A percentile compares a stretch with the other conserved stretches of the same genome.
phyloP scores from a whole-genome alignment of 495 filamentous ascomycete species.

The Podospora australis region DNA sequence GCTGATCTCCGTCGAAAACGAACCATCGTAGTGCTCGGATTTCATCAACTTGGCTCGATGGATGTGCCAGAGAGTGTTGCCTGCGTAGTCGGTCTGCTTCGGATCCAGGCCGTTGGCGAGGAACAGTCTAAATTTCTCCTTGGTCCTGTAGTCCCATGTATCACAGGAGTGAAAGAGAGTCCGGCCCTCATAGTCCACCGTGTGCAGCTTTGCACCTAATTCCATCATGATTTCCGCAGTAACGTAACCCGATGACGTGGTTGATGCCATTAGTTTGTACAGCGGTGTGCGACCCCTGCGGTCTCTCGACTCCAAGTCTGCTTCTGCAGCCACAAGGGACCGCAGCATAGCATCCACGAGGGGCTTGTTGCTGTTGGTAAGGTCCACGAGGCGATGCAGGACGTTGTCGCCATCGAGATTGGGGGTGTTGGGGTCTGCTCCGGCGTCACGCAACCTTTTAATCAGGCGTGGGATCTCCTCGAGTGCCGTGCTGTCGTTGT shows the following conservation, averaged over 20 bases:
- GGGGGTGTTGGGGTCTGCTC: no score
- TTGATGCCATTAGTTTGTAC: neutral
- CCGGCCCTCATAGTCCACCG: conserved; percentile 8
- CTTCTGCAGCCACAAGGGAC: neutral
- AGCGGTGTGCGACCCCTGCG: conserved; percentile 13
- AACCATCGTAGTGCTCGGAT: neutral
- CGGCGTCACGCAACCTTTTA: no score
- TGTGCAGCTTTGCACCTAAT: conserved; percentile 6
- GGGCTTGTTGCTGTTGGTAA: no score
- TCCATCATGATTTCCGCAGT: neutral
- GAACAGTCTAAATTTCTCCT: neutral
- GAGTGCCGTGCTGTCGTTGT: no score
- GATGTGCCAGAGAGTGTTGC: conserved; percentile 10
- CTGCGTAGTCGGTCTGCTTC: conserved; percentile 2
- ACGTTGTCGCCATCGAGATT: no score
- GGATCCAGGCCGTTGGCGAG: conserved; percentile 1
- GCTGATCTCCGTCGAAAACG: conserved; percentile 1
- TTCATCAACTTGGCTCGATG: conserved; percentile 4
- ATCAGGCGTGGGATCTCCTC: no score
- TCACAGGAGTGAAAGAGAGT: conserved; percentile 9
- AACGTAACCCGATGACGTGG: neutral
- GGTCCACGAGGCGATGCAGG: no score
- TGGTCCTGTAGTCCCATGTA: neutral
- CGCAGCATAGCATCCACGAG: no score
- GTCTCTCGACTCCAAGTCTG: conserved; percentile 19